Conservation (phyloP, 2,329 filamentous ascomycete species). For the Ceratocystis albifundus region DNA sequence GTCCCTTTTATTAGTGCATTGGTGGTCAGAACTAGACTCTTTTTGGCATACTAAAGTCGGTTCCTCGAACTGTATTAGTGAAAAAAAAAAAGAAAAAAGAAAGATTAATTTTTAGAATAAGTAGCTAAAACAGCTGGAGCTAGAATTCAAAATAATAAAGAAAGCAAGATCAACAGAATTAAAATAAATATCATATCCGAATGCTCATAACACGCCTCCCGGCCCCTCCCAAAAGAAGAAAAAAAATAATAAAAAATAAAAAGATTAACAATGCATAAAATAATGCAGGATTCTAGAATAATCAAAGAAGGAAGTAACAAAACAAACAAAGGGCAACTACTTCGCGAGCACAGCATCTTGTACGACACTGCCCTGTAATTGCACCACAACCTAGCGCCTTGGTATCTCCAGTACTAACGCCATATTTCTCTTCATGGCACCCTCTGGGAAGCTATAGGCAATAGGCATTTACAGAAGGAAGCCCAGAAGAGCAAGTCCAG, state of each 20-base stretch:
- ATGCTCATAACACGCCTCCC: constrained; percentile 5
- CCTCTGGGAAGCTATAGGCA: background rate
- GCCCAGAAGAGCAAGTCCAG: constrained; percentile 19
- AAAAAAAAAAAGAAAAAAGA: too few species aligned
- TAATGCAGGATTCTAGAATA: background rate
- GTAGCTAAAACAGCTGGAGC: background rate
- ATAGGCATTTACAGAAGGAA: constrained; percentile 18
- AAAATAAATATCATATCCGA: constrained; percentile 15
- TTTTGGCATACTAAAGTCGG: too few species aligned
- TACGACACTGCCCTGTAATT: background rate
- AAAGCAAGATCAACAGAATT: constrained; percentile 5
- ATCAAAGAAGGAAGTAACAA: background rate
- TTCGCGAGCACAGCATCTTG: background rate
- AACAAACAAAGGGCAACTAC: background rate
- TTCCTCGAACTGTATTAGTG: too few species aligned
- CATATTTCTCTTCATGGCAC: background rate
- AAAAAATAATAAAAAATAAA: background rate
- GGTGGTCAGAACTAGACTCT: too few species aligned
- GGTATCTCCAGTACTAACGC: background rate
- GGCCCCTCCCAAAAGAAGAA: background rate
- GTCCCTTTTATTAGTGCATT: too few species aligned
- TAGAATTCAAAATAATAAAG: background rate
- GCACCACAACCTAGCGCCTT: background rate
- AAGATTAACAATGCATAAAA: constrained; percentile 1
- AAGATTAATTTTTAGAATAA: background rate